Evolutionary conservation across 139 green algal species (phyloP).

Genomic region (Ettlia oleoabundans): DNA sequence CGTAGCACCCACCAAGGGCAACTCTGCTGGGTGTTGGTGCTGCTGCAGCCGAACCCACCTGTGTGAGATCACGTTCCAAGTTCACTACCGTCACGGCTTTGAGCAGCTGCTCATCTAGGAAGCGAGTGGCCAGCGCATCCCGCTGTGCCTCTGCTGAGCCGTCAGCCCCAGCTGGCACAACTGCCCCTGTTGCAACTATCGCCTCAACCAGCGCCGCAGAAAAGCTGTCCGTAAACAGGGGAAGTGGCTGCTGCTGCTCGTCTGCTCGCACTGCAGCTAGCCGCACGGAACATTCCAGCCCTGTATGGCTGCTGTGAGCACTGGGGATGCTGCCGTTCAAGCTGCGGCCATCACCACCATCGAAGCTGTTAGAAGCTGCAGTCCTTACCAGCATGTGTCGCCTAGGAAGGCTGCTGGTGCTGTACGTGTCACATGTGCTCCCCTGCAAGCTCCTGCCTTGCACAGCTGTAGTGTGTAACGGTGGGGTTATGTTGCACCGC

Average conservation of each 20-base stretch:
- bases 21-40: background rate
- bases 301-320: background rate
- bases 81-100: slow-evolving; percentile 58
- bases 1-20: background rate
- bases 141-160: background rate
- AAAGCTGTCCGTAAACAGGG: slow-evolving; percentile 54
- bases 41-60: background rate
- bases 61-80: slow-evolving; percentile 47
- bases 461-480: no score
- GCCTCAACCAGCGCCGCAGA: slow-evolving; percentile 32
- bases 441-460: no score
- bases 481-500: no score
- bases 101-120: slow-evolving; percentile 52
- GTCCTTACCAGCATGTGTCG: no score
- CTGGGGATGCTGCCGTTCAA: background rate
- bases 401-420: no score
- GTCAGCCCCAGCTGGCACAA: background rate
- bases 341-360: no score
- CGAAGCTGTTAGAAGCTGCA: no score
- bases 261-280: slow-evolving; percentile 23
- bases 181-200: background rate
- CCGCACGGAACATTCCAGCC: background rate
- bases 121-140: slow-evolving; percentile 25
- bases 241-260: background rate
- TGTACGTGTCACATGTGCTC: no score